These are phyloP conservation scores for Hemisphaericaspora nanyangensis DNA, from an alignment of 805 yeast genomes.

Conservation along the genomic window DNA sequence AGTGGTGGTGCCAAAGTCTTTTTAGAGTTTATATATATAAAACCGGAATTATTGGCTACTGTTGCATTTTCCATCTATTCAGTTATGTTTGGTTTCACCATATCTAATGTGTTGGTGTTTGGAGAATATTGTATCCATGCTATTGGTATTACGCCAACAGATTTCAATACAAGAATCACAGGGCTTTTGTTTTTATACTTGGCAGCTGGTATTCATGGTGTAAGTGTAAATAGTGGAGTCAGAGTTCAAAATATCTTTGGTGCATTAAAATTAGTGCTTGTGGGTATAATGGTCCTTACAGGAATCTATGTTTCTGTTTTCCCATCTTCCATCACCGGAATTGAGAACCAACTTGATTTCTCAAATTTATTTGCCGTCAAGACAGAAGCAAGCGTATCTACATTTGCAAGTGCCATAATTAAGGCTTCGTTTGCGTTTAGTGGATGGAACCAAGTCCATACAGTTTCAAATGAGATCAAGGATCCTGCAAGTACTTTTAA, in stretches of 20 bases:
- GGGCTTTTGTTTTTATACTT: slow-evolving; percentile 25
- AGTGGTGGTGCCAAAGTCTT: slow-evolving; percentile 77
- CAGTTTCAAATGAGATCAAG: slow-evolving; percentile 57
- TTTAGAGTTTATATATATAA: slow-evolving; percentile 60
- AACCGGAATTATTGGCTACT: slow-evolving; percentile 53
- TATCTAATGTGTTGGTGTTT: slow-evolving; percentile 56
- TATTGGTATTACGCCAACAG: slow-evolving; percentile 37
- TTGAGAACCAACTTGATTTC: slow-evolving; percentile 39
- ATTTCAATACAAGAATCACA: slow-evolving; percentile 29
- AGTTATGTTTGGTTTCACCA: slow-evolving; percentile 51
- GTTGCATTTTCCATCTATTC: slow-evolving; percentile 48
- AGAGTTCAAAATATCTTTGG: slow-evolving; percentile 62
- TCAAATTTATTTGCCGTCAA: slow-evolving; percentile 28
- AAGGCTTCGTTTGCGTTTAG: slow-evolving; percentile 57
- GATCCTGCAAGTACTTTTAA: slow-evolving; percentile 55
- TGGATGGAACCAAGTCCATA: slow-evolving; percentile 64
- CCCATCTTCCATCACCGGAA: slow-evolving; percentile 44
- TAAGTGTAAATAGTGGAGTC: slow-evolving; percentile 58
- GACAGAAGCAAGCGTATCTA: slow-evolving; percentile 35
- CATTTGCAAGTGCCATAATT: slow-evolving; percentile 52
- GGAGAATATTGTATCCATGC: slow-evolving; percentile 56
- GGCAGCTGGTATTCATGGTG: slow-evolving; percentile 47
- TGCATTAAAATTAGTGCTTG: slow-evolving; percentile 50
- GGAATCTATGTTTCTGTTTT: slow-evolving; percentile 55
- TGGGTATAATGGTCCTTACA: slow-evolving; percentile 51